These are phyloP conservation scores for Phaseolus coccineus DNA, from an alignment of 331 rosid species.

Conservation along the genomic window DNA sequence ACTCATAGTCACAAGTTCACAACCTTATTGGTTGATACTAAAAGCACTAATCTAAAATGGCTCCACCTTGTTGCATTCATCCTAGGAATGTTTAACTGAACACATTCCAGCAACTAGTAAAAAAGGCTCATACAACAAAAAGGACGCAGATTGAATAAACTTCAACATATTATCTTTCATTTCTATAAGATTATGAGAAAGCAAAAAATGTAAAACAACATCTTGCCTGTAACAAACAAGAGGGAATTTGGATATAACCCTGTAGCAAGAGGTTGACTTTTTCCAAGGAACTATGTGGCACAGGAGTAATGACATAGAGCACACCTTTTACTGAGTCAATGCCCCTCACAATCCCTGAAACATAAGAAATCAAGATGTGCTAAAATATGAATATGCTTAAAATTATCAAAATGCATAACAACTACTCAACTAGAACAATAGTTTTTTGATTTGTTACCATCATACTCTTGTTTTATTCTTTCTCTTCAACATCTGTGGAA, in stretches of 20 bases:
- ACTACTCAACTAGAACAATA: slow-evolving; percentile 23
- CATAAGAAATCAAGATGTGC: slow-evolving; percentile 42
- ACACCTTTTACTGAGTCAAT: slow-evolving; percentile 75
- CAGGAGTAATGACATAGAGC: slow-evolving; percentile 85
- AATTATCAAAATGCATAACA: slow-evolving; percentile 37
- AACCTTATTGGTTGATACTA: too few relatives aligned
- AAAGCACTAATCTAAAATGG: too few relatives aligned
- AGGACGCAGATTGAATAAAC: neutral
- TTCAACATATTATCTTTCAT: slow-evolving; percentile 3
- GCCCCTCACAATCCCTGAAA: slow-evolving; percentile 91
- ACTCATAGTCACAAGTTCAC: too few relatives aligned
- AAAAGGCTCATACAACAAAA: neutral
- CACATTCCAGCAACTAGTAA: neutral
- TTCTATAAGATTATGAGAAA: slow-evolving; percentile 35
- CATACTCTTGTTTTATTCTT: slow-evolving; percentile 11
- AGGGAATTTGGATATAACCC: slow-evolving; percentile 87
- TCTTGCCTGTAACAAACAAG: slow-evolving; percentile 74
- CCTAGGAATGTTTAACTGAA: too few relatives aligned
- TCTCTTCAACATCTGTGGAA: slow-evolving; percentile 3
- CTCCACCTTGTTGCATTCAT: too few relatives aligned
- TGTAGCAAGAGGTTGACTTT: slow-evolving; percentile 80
- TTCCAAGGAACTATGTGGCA: slow-evolving; percentile 73
- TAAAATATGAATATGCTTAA: slow-evolving; percentile 12
- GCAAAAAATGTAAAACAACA: slow-evolving; percentile 29
- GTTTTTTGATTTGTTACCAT: neutral